Percentiles rank a stretch among this genome's conserved stretches.
These are phyloP conservation scores for Aureobasidium sp. DNA, from an alignment of 2,329 filamentous ascomycete species.

Conservation along the genomic window DNA sequence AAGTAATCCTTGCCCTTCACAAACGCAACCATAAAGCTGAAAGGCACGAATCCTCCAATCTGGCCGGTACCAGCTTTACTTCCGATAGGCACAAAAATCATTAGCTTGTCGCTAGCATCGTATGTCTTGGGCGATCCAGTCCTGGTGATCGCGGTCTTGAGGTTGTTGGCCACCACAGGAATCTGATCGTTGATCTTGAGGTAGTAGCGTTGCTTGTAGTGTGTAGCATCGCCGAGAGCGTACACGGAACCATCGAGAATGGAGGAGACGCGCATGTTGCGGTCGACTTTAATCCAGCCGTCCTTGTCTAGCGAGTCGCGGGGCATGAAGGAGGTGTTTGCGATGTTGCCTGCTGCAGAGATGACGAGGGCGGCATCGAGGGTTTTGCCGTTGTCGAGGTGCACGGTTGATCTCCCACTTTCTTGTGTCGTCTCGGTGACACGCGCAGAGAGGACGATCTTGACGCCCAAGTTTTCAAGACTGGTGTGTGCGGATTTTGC, in stretches of 20 bases:
- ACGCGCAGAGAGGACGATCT: constrained; percentile 3
- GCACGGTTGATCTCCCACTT: constrained; percentile 19
- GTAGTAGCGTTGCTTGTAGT: constrained; percentile 11
- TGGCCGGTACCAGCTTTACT: constrained; percentile 5
- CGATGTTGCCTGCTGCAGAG: constrained; percentile 40
- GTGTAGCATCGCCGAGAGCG: constrained; percentile 10
- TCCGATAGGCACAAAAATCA: constrained; percentile 14
- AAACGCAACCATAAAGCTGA: constrained; percentile 15
- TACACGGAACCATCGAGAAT: neutral
- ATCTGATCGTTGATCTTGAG: constrained; percentile 15
- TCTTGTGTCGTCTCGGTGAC: neutral
- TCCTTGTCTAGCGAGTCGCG: neutral
- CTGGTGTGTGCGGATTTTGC: constrained; percentile 1
- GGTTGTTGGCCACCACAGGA: constrained; percentile 3
- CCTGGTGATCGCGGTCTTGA: neutral
- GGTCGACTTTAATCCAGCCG: constrained; percentile 14
- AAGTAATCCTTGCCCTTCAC: constrained; percentile 15
- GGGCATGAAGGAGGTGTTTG: constrained; percentile 45
- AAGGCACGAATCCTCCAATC: constrained; percentile 5
- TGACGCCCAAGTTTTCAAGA: constrained; percentile 1
- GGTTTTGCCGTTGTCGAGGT: constrained; percentile 36
- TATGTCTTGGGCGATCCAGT: neutral
- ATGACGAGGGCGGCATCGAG: constrained; percentile 43
- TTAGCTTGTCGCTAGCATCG: constrained; percentile 7
- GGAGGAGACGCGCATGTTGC: constrained; percentile 7